Percentiles rank a stretch among this genome's conserved stretches.
Evolutionary conservation across 805 yeast genomes (phyloP).

Genomic region (Kodamaea nitidulidarum): DNA sequence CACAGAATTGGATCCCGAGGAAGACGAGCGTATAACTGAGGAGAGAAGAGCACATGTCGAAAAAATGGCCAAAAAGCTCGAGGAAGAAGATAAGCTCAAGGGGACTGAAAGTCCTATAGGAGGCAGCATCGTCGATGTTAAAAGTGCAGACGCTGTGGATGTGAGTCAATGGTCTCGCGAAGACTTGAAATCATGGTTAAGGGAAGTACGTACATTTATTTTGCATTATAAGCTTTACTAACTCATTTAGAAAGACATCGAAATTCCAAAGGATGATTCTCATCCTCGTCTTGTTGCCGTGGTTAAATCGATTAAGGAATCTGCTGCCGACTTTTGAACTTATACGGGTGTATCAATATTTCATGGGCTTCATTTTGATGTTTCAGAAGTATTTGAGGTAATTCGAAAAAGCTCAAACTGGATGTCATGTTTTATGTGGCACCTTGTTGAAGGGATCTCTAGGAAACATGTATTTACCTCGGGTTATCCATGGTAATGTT

Average conservation of each 20-base stretch:
- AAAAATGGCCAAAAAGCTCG: conserved; percentile 5
- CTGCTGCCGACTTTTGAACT: conserved; percentile 18
- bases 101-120: neutral
- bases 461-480: no score
- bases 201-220: conserved; percentile 30
- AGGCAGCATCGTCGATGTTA: conserved; percentile 7
- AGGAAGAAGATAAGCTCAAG: neutral
- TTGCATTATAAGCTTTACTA: conserved; percentile 13
- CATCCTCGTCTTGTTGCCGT: conserved; percentile 45
- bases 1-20: conserved; percentile 13
- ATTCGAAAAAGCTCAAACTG: no score
- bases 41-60: conserved; percentile 10
- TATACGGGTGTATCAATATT: conserved; percentile 11
- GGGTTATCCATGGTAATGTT: no score
- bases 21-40: conserved; percentile 7
- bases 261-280: conserved; percentile 44
- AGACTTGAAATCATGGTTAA: conserved; percentile 33
- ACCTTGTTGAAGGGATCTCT: no score
- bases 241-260: conserved; percentile 41
- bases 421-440: no score
- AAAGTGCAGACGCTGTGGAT: conserved; percentile 19
- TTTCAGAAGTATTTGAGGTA: conserved; percentile 4
- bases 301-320: conserved; percentile 39
- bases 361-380: conserved; percentile 4
- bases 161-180: conserved; percentile 33